phyloP scores from a whole-genome alignment of 768 basidiomycete genomes.

The Pisolithus marmoratus region DNA sequence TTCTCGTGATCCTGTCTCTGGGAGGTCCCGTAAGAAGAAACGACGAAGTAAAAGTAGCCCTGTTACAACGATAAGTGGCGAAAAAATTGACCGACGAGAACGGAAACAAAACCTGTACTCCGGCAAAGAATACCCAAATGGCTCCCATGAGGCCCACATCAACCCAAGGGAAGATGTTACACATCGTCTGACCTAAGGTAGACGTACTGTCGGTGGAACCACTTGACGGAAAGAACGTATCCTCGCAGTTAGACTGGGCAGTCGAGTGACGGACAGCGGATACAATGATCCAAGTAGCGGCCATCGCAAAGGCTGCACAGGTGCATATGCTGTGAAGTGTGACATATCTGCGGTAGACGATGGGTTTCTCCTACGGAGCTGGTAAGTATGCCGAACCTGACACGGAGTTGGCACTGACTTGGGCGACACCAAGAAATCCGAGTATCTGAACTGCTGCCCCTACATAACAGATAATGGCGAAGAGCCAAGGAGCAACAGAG shows the following conservation, averaged over 20 bases:
- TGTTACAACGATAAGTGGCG: constrained; percentile 20
- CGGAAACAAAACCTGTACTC: constrained; percentile 60
- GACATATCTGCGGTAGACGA: constrained; percentile 61
- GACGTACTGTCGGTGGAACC: constrained; percentile 26
- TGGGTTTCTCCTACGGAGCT: constrained; percentile 55
- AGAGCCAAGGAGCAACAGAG: constrained; percentile 63
- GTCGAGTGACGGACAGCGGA: constrained; percentile 72
- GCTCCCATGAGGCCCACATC: constrained; percentile 88
- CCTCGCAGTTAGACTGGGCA: constrained; percentile 63
- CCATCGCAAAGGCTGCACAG: constrained; percentile 63
- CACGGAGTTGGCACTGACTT: constrained; percentile 38
- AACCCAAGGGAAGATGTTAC: constrained; percentile 89
- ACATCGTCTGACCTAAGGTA: constrained; percentile 64
- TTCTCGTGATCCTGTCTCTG: constrained; percentile 80
- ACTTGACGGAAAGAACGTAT: constrained; percentile 45
- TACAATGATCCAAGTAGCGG: constrained; percentile 75
- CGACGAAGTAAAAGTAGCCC: constrained; percentile 44
- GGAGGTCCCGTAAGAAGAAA: constrained; percentile 60
- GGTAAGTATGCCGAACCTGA: constrained; percentile 1
- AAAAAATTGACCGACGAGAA: background rate
- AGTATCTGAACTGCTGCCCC: constrained; percentile 73
- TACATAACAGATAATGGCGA: constrained; percentile 72
- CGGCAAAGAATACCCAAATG: constrained; percentile 76
- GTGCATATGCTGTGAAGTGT: constrained; percentile 55
- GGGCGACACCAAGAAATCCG: constrained; percentile 81